Conservation (phyloP, 2,329 filamentous ascomycete genomes). For the Aureobasidium leucospermi region DNA sequence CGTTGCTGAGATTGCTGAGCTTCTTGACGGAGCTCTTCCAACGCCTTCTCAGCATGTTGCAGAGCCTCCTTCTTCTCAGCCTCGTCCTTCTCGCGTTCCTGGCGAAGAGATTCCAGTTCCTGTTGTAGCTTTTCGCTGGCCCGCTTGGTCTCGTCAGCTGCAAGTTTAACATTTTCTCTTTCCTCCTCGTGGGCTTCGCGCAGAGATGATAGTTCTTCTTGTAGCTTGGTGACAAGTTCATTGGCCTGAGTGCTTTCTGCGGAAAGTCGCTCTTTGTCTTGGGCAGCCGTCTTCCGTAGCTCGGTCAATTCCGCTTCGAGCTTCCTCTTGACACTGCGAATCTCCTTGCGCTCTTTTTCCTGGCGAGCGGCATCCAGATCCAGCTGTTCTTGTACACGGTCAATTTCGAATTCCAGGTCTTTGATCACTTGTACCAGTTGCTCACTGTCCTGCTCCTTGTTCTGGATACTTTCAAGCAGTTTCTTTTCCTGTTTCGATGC, state of each 20-base stretch:
- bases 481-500: conserved; percentile 25
- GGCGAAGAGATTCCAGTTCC: conserved; percentile 1
- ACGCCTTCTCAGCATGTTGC: background rate
- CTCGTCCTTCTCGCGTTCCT: background rate
- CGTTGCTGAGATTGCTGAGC: background rate
- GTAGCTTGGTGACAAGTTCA: conserved; percentile 8
- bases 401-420: conserved; percentile 28
- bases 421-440: conserved; percentile 25
- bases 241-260: conserved; percentile 8
- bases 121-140: conserved; percentile 12
- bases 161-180: background rate
- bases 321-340: background rate
- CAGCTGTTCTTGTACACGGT: conserved; percentile 24
- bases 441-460: conserved; percentile 25
- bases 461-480: conserved; percentile 23
- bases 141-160: conserved; percentile 13
- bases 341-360: conserved; percentile 16
- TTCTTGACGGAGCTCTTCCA: conserved; percentile 2
- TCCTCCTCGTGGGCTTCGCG: background rate
- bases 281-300: background rate
- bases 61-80: background rate
- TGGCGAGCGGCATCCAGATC: conserved; percentile 15
- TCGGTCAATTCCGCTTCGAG: conserved; percentile 4
- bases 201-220: conserved; percentile 12
- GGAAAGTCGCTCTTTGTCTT: conserved; percentile 10